Percentiles rank a stretch among this genome's conserved stretches.
Evolutionary conservation across 768 basidiomycete genomes (phyloP).

Genomic region (Favolaschia claudopus): DNA sequence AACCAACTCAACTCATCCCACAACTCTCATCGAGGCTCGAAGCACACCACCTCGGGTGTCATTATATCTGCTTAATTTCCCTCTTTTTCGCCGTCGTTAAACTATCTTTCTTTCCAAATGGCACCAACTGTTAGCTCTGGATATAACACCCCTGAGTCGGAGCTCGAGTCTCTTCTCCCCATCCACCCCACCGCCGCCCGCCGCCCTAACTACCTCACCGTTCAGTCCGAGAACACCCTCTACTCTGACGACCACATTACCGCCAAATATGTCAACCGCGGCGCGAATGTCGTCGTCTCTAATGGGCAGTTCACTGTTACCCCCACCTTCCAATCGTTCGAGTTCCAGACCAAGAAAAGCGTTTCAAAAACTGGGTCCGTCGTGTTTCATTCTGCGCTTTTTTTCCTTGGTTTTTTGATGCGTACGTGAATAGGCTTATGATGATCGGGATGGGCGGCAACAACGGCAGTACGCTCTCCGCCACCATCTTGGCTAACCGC

Average conservation of each 20-base stretch:
- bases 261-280: conserved; percentile 82
- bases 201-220: conserved; percentile 76
- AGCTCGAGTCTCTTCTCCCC: conserved; percentile 71
- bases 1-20: conserved; percentile 92
- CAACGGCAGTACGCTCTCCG: conserved; percentile 93
- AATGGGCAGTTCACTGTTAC: conserved; percentile 82
- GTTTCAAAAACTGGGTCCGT: conserved; percentile 93
- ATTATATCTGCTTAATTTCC: conserved; percentile 55
- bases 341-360: conserved; percentile 89
- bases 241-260: conserved; percentile 88
- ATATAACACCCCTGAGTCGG: conserved; percentile 74
- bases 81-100: conserved; percentile 36
- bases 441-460: conserved; percentile 98
- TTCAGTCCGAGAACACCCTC: conserved; percentile 81
- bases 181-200: conserved; percentile 89
- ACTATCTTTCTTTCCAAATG: conserved; percentile 49
- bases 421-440: conserved; percentile 71
- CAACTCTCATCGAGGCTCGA: conserved; percentile 87
- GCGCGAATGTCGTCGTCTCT: conserved; percentile 70
- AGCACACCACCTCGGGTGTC: conserved; percentile 80
- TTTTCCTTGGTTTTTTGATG: conserved; percentile 22
- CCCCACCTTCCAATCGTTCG: conserved; percentile 81
- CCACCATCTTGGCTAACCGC: conserved; percentile 95
- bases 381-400: conserved; percentile 11
- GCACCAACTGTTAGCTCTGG: conserved; percentile 67